These are phyloP conservation scores for Bertia moriformis DNA, from an alignment of 2,329 filamentous ascomycete genomes.

Conservation along the genomic window DNA sequence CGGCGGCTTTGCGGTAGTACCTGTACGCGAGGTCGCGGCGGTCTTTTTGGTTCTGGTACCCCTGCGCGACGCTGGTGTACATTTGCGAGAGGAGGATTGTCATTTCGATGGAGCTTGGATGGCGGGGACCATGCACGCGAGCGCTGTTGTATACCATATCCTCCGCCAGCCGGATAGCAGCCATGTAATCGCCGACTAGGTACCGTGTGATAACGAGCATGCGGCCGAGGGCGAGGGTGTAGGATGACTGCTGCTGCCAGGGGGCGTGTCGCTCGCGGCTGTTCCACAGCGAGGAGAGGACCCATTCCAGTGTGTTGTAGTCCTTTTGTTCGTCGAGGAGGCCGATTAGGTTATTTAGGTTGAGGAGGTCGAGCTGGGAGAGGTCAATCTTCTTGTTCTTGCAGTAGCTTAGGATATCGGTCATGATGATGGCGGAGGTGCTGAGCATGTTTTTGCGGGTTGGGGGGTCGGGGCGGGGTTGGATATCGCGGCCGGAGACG, in stretches of 20 bases:
- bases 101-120: slow-evolving; percentile 9
- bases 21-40: slow-evolving; percentile 16
- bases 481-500: slow-evolving; percentile 18
- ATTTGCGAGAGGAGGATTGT: slow-evolving; percentile 8
- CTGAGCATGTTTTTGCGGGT: slow-evolving; percentile 21
- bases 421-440: slow-evolving; percentile 21
- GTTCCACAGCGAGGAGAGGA: slow-evolving; percentile 18
- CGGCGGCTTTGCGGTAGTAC: slow-evolving; percentile 20
- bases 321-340: slow-evolving; percentile 27
- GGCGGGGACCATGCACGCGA: slow-evolving; percentile 8
- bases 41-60: slow-evolving; percentile 15
- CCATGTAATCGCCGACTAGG: slow-evolving; percentile 6
- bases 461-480: slow-evolving; percentile 14
- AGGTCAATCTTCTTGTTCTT: slow-evolving; percentile 23
- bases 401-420: slow-evolving; percentile 21
- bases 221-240: slow-evolving; percentile 6
- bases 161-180: slow-evolving; percentile 8
- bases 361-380: slow-evolving; percentile 19
- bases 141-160: slow-evolving; percentile 11
- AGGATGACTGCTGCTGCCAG: slow-evolving; percentile 4
- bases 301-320: slow-evolving; percentile 22
- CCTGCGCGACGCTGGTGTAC: slow-evolving; percentile 14
- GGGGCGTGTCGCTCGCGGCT: slow-evolving; percentile 6
- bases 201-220: slow-evolving; percentile 8
- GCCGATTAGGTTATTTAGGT: slow-evolving; percentile 23